Evolutionary conservation across 371 early-diverging fungal genomes (phyloP).

Genomic region (Amoeboaphelidium protococcarum): DNA sequence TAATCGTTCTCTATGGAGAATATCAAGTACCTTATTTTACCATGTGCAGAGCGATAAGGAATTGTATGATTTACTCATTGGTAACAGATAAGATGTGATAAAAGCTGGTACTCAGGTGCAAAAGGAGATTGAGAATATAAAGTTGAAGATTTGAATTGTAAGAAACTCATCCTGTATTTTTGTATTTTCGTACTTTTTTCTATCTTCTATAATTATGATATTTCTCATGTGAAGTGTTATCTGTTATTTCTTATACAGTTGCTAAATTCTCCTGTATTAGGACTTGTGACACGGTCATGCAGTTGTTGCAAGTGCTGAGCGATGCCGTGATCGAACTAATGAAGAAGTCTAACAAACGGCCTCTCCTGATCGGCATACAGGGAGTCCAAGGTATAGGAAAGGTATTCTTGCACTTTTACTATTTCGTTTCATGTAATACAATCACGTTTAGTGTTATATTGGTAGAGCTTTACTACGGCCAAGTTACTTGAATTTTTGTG

Average conservation of each 20-base stretch:
- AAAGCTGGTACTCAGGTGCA: constrained; percentile 27
- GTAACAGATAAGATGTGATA: constrained; percentile 11
- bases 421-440: background rate
- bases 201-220: too few species aligned
- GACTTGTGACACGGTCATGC: too few species aligned
- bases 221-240: too few species aligned
- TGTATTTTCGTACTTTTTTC: too few species aligned
- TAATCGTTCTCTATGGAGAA: constrained; percentile 29
- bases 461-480: background rate
- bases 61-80: too few species aligned
- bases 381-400: constrained; percentile 51
- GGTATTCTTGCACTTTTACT: background rate
- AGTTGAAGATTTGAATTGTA: too few species aligned
- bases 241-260: too few species aligned
- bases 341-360: constrained; percentile 11
- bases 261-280: too few species aligned
- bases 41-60: constrained; percentile 30
- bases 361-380: constrained; percentile 37
- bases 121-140: constrained; percentile 28
- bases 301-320: too few species aligned
- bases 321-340: too few species aligned
- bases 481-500: background rate
- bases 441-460: background rate
- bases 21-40: constrained; percentile 36
- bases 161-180: too few species aligned